Percentiles rank a stretch among this genome's conserved stretches.
phyloP scores from a whole-genome alignment of 306 rosid species.

The Lathyrus oleraceus region DNA sequence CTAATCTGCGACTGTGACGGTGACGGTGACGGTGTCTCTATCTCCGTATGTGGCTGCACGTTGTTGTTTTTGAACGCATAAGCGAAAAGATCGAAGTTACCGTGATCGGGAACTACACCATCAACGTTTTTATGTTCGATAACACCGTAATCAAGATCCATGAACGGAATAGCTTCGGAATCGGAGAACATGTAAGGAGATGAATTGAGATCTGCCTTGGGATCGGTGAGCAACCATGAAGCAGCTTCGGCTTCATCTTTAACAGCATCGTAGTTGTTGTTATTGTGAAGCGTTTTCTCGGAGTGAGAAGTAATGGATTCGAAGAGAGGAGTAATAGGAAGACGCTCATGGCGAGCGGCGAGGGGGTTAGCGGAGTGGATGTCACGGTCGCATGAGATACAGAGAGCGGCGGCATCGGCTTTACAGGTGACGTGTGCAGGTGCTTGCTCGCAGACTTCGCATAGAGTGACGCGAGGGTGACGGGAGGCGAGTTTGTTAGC shows the following conservation, averaged over 20 bases:
- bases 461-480: constrained; percentile 81
- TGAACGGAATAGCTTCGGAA: constrained; percentile 65
- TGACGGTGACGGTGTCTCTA: constrained; percentile 28
- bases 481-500: constrained; percentile 97
- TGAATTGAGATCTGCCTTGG: constrained; percentile 53
- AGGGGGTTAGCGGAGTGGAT: constrained; percentile 96
- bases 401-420: constrained; percentile 93
- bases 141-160: constrained; percentile 71
- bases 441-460: constrained; percentile 92
- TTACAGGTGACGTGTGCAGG: constrained; percentile 93
- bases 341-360: constrained; percentile 85
- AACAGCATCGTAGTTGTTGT: constrained; percentile 47
- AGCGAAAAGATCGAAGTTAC: constrained; percentile 53
- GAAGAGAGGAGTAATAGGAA: constrained; percentile 59
- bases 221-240: constrained; percentile 79
- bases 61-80: constrained; percentile 47
- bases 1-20: constrained; percentile 47
- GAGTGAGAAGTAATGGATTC: constrained; percentile 41
- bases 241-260: constrained; percentile 91
- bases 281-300: constrained; percentile 47
- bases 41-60: constrained; percentile 30
- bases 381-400: constrained; percentile 83
- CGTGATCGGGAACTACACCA: constrained; percentile 80
- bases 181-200: constrained; percentile 44
- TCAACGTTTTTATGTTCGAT: constrained; percentile 59